phyloP scores from a whole-genome alignment of 345 rosid genomes.

The Dimocarpus longan region DNA sequence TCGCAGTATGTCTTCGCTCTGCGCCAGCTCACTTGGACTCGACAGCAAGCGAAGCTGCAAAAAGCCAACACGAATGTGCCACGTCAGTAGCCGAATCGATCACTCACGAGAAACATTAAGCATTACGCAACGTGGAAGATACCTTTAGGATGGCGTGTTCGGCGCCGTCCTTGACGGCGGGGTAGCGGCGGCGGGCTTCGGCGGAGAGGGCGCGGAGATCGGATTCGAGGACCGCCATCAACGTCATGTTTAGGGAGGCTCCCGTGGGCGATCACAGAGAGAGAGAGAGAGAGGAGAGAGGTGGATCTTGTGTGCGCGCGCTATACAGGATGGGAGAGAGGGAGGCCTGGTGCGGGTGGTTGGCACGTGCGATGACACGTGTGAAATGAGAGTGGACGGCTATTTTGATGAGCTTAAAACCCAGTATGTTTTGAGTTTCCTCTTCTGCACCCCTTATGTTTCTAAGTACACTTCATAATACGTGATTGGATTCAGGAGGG shows the following conservation, averaged over 20 bases:
- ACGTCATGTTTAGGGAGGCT: conserved; percentile 59
- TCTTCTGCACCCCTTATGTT: neutral
- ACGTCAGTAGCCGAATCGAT: neutral
- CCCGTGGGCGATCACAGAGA: neutral
- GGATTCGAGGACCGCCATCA: conserved; percentile 91
- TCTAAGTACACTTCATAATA: neutral
- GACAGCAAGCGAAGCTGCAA: conserved; percentile 85
- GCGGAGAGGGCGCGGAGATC: conserved; percentile 98
- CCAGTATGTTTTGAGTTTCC: neutral
- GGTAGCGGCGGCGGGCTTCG: conserved; percentile 92
- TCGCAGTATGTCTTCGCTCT: conserved; percentile 80
- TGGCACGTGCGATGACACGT: conserved; percentile 2
- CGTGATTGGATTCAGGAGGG: neutral
- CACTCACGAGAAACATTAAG: neutral
- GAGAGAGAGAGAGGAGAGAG: neutral
- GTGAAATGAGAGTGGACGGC: neutral
- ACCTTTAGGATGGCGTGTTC: conserved; percentile 97
- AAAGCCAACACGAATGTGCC: neutral
- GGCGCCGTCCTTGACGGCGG: conserved; percentile 94
- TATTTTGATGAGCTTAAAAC: neutral
- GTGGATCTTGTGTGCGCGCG: conserved; percentile 4
- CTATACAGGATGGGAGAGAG: neutral
- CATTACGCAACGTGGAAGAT: neutral
- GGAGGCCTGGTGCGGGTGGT: neutral
- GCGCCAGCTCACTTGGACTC: conserved; percentile 79